phyloP scores from a whole-genome alignment of 176 grass and related monocot genomes.

The Triticum timopheevii region DNA sequence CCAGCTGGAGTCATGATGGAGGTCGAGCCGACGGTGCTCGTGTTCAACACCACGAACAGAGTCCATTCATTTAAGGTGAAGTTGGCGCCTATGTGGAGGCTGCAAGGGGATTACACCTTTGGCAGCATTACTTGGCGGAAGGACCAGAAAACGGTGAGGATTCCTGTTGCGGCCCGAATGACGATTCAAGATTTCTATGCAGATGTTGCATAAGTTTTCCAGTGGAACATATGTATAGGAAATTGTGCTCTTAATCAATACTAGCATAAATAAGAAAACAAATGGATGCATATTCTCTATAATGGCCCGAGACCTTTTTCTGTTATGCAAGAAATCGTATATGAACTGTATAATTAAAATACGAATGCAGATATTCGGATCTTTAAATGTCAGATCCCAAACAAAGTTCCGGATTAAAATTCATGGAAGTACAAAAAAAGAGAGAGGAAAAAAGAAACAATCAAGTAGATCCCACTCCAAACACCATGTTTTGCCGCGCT shows the following conservation, averaged over 20 bases:
- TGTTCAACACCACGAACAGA: constrained; percentile 7
- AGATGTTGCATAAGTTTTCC: background rate
- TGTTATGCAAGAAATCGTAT: no score
- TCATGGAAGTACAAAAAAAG: no score
- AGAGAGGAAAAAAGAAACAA: no score
- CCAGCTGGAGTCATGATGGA: constrained; percentile 29
- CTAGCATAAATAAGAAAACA: no score
- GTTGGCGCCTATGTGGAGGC: constrained; percentile 12
- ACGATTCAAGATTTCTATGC: constrained; percentile 16
- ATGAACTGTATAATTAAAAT: no score
- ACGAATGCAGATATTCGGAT: no score
- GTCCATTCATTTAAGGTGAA: constrained; percentile 10
- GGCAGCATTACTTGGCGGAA: constrained; percentile 36
- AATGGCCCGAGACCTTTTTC: no score
- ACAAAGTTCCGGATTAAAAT: no score
- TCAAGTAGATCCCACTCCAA: no score
- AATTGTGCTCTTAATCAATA: background rate
- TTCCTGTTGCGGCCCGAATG: constrained; percentile 15
- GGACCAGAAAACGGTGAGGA: background rate
- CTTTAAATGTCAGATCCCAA: no score
- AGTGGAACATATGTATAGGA: background rate
- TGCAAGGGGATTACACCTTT: constrained; percentile 42
- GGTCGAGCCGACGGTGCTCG: constrained; percentile 14
- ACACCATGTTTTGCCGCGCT: no score
- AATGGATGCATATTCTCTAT: no score